A percentile compares a stretch with the other conserved stretches of the same genome.
phyloP scores from a whole-genome alignment of 2,329 filamentous ascomycete genomes.

The Fusarium virguliforme region DNA sequence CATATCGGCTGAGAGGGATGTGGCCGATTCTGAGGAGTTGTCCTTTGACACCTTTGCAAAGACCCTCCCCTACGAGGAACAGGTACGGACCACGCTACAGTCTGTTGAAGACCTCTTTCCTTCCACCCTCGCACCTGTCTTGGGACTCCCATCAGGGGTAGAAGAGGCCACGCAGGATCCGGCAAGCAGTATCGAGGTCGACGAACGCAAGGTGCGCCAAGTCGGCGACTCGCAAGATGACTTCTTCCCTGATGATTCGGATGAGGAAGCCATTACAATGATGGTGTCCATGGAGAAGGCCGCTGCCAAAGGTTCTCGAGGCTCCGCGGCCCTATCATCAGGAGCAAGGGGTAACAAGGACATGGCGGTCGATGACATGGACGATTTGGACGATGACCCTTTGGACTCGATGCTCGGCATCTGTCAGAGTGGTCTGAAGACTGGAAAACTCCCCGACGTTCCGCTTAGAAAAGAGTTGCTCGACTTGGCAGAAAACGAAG shows the following conservation, averaged over 20 bases:
- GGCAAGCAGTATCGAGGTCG: conserved; percentile 71
- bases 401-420: conserved; percentile 55
- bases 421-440: conserved; percentile 61
- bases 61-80: conserved; percentile 66
- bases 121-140: conserved; percentile 69
- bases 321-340: not conserved
- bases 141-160: conserved; percentile 58
- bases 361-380: not conserved
- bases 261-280: conserved; percentile 63
- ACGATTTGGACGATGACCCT: conserved; percentile 47
- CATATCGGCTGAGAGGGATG: conserved; percentile 74
- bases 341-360: conserved; percentile 6
- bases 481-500: conserved; percentile 59
- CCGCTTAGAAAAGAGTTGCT: conserved; percentile 60
- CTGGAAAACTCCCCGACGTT: conserved; percentile 57
- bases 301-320: conserved; percentile 12
- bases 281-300: conserved; percentile 39
- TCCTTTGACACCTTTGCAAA: conserved; percentile 79
- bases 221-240: conserved; percentile 65
- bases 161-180: conserved; percentile 53
- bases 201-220: conserved; percentile 72
- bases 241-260: conserved; percentile 67
- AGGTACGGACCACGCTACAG: conserved; percentile 83
- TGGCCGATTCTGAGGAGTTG: conserved; percentile 58
- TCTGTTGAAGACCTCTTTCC: conserved; percentile 92